Evolutionary conservation across 345 rosid genomes (phyloP).

Genomic region (Hevea brasiliensis): DNA sequence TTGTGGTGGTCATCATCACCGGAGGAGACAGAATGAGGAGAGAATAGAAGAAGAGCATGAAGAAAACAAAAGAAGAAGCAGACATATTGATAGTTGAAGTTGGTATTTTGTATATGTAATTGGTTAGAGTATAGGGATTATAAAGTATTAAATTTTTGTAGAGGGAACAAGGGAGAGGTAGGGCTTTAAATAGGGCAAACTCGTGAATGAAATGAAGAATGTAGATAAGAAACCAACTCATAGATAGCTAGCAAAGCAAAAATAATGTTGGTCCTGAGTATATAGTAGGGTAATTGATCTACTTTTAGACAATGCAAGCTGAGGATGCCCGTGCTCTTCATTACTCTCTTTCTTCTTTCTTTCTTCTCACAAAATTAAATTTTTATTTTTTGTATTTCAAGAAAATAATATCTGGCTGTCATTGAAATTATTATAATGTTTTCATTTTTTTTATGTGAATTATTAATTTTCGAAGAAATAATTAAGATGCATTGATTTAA

Average conservation of each 20-base stretch:
- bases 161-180: neutral
- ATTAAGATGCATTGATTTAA: no score
- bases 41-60: slow-evolving; percentile 23
- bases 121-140: neutral
- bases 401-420: no score
- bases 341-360: slow-evolving; percentile 18
- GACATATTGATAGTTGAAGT: slow-evolving; percentile 3
- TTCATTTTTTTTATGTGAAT: no score
- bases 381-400: no score
- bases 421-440: no score
- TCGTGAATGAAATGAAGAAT: slow-evolving; percentile 27
- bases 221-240: slow-evolving; percentile 16
- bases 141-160: neutral
- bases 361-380: no score
- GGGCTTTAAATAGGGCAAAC: slow-evolving; percentile 33
- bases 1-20: neutral
- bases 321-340: slow-evolving; percentile 51
- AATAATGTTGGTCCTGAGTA: no score
- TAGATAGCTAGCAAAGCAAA: slow-evolving; percentile 22
- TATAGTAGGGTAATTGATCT: neutral
- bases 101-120: no score
- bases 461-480: no score
- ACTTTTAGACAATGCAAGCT: slow-evolving; percentile 30
- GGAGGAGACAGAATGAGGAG: slow-evolving; percentile 32
- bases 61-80: slow-evolving; percentile 19